Evolutionary conservation across 208 protist genomes (phyloP).

Genomic region (Leishmania mexicana): DNA sequence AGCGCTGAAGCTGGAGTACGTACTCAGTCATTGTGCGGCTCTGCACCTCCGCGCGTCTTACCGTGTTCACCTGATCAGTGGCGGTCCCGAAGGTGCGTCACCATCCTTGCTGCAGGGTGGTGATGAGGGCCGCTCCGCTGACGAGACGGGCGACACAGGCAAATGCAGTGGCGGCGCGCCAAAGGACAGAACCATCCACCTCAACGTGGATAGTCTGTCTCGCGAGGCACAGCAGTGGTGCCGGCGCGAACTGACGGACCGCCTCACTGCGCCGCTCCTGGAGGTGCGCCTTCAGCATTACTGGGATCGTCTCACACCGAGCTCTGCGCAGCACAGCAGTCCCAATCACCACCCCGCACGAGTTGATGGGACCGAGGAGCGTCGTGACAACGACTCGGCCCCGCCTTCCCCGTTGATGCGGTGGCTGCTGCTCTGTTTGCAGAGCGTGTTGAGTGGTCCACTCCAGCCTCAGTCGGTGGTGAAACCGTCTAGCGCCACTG

Average conservation of each 20-base stretch:
- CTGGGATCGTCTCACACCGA: slow-evolving; percentile 6
- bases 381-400: neutral
- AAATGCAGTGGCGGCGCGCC: neutral
- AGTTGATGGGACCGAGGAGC: neutral
- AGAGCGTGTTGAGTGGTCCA: slow-evolving; percentile 3
- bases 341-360: neutral
- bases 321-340: neutral
- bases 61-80: neutral
- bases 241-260: slow-evolving; percentile 14
- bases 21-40: slow-evolving; percentile 20
- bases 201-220: slow-evolving; percentile 11
- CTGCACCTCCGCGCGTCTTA: slow-evolving; percentile 6
- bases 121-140: neutral
- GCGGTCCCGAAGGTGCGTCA: neutral
- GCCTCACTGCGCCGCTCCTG: slow-evolving; percentile 5
- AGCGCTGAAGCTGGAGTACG: slow-evolving; percentile 22
- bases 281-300: slow-evolving; percentile 19
- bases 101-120: neutral
- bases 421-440: slow-evolving; percentile 28
- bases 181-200: neutral
- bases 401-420: slow-evolving; percentile 23
- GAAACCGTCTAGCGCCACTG: neutral
- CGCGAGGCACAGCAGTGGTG: slow-evolving; percentile 20
- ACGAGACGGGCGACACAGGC: neutral
- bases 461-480: neutral